These are phyloP conservation scores for Teunomyces stri DNA, from an alignment of 805 yeast species.

Conservation along the genomic window DNA sequence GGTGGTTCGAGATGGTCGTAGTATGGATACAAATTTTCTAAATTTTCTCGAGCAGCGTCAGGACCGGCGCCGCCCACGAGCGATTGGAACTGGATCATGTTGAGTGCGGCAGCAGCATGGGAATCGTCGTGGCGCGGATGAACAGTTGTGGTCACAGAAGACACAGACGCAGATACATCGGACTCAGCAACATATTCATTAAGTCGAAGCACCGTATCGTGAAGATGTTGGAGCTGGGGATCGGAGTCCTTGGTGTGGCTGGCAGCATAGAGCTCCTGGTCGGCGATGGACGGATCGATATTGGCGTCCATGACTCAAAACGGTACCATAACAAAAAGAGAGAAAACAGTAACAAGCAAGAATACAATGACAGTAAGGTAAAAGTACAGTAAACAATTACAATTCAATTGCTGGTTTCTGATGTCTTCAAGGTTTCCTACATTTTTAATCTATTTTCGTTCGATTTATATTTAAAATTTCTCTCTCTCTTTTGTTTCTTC, in stretches of 20 bases:
- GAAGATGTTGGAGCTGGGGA: conserved; percentile 2
- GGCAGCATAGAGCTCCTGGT: conserved; percentile 14
- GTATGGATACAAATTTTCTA: conserved; percentile 2
- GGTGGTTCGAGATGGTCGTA: background rate
- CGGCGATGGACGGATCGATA: conserved; percentile 18
- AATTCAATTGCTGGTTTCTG: too few species aligned
- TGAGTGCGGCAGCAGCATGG: conserved; percentile 19
- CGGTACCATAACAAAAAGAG: too few species aligned
- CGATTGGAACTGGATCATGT: conserved; percentile 18
- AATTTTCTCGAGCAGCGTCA: background rate
- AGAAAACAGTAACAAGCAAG: too few species aligned
- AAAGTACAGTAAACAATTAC: too few species aligned
- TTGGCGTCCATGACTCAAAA: conserved; percentile 12
- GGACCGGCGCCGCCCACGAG: conserved; percentile 6
- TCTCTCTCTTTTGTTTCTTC: background rate
- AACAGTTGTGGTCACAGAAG: too few species aligned
- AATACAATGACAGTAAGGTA: too few species aligned
- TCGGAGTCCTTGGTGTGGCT: conserved; percentile 5
- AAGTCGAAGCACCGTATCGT: conserved; percentile 12
- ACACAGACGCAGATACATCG: too few species aligned
- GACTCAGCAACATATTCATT: conserved; percentile 9
- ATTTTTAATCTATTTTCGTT: background rate
- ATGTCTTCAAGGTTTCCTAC: too few species aligned
- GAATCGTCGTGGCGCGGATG: conserved; percentile 6
- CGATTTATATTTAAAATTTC: background rate